Base-by-base conservation (phyloP, 257 asterid species). In the Scutellaria baicalensis region DNA sequence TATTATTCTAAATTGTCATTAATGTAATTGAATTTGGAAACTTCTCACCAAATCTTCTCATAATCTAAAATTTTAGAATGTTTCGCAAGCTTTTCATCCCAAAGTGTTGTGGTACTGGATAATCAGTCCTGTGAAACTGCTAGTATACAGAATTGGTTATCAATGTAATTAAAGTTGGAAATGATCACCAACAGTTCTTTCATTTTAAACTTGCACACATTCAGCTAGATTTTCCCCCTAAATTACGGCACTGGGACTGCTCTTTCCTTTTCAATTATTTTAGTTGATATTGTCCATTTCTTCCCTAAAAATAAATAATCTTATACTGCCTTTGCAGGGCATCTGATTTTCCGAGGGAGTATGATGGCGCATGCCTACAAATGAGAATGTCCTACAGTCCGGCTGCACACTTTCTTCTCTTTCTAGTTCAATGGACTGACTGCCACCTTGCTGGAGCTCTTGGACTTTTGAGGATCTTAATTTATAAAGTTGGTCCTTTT, bases 301-400 rank as follows among this genome's bases (percentile, higher is more conserved):
- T 38, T 42, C 64, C 5, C 18, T 66, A 16, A 44, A 20, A 57
- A 8, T 54, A 8, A 36, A 70, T 47, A 59, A 49, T 49, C 6
- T 62, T 61, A 17, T 59, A 58, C 67, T 59, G 57, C 27, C 14
- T 54, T 48, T 68, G 56, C 88, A 93, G 98, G 83, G 97, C 98
- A 58, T 88, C 98, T 21, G 98, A 93, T 69, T 90, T 88, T 68
- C 76, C 92, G 2, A 48, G 89, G 66, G 98, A 93, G 77, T 88
- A 84, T 51, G 98, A 93, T 78, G 98, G 96, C 17, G 98, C 96
- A 2, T 87, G 95, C 80, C 82, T 93, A 23, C 98, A 93, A 74
- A 93, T 93, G 98, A 82, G 98, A 82, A 83, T 93, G 89, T 90
- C 97, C 2, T 93, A 90, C 70, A 88, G 98, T 68, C 97, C 98